These are phyloP conservation scores for Yamadazyma philogaea DNA, from an alignment of 805 yeast genomes.

Conservation along the genomic window DNA sequence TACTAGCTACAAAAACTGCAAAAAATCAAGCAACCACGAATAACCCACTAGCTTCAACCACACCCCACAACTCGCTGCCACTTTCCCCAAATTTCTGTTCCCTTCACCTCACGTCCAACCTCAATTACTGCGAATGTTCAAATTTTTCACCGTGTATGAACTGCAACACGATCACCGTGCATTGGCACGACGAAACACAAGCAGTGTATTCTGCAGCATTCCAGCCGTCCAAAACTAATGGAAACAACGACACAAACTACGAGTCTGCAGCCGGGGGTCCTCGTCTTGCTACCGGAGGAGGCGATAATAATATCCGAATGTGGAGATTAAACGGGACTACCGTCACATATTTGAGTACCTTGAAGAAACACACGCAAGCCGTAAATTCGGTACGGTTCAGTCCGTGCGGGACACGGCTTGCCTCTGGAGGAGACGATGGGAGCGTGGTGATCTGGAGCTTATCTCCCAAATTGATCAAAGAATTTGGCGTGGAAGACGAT, in stretches of 20 bases:
- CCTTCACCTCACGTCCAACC: not conserved
- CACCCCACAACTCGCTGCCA: too few relatives aligned
- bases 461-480: constrained; percentile 51
- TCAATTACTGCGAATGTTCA: not conserved
- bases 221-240: constrained; percentile 40
- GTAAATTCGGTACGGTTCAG: constrained; percentile 87
- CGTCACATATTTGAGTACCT: constrained; percentile 75
- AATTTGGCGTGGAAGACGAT: constrained; percentile 56
- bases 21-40: too few relatives aligned
- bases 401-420: constrained; percentile 65
- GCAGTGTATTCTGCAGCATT: constrained; percentile 70
- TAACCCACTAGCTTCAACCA: too few relatives aligned
- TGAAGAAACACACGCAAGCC: constrained; percentile 88
- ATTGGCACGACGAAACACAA: constrained; percentile 73
- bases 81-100: too few relatives aligned
- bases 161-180: constrained; percentile 51
- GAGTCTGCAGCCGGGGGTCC: too few relatives aligned
- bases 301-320: constrained; percentile 47
- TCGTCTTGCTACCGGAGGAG: constrained; percentile 87
- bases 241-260: constrained; percentile 16
- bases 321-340: constrained; percentile 44
- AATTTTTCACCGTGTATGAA: constrained; percentile 24
- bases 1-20: too few relatives aligned
- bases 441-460: constrained; percentile 76
- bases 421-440: constrained; percentile 96